A percentile compares a stretch with the other conserved stretches of the same genome.
Evolutionary conservation across 148 eudicot genomes (phyloP).

Genomic region (Rhododendron molle): DNA sequence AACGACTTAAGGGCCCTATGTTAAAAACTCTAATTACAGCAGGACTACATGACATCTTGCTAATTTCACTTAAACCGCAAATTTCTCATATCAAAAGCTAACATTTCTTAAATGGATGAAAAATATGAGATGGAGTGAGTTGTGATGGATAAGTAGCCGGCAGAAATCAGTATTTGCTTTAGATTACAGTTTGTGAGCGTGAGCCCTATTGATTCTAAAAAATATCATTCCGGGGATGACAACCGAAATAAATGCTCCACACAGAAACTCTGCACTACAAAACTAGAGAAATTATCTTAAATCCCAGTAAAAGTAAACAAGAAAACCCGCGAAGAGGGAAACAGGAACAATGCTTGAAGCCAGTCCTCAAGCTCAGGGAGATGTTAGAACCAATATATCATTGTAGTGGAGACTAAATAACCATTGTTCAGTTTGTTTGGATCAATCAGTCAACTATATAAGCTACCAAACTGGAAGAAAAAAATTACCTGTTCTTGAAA

Average conservation of each 20-base stretch:
- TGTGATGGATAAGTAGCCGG: neutral
- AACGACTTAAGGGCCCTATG: neutral
- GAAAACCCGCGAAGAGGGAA: neutral
- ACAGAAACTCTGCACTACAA: neutral
- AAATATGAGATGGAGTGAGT: neutral
- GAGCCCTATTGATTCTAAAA: neutral
- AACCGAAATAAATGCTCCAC: neutral
- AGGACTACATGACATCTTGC: neutral
- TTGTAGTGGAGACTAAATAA: neutral
- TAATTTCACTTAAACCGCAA: neutral
- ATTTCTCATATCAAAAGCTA: neutral
- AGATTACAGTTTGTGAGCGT: neutral
- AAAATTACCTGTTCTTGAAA: conserved; percentile 77
- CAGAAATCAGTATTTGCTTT: neutral
- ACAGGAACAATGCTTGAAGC: neutral
- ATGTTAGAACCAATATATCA: neutral
- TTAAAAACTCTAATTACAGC: neutral
- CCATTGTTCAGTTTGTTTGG: neutral
- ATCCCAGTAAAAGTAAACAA: neutral
- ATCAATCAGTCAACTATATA: neutral
- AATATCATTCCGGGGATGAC: neutral
- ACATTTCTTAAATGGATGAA: neutral
- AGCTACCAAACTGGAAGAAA: neutral
- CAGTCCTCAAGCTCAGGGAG: neutral
- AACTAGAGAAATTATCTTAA: neutral